Conservation (phyloP, 2,329 filamentous ascomycete species). For the Myriosclerotinia curreyana region DNA sequence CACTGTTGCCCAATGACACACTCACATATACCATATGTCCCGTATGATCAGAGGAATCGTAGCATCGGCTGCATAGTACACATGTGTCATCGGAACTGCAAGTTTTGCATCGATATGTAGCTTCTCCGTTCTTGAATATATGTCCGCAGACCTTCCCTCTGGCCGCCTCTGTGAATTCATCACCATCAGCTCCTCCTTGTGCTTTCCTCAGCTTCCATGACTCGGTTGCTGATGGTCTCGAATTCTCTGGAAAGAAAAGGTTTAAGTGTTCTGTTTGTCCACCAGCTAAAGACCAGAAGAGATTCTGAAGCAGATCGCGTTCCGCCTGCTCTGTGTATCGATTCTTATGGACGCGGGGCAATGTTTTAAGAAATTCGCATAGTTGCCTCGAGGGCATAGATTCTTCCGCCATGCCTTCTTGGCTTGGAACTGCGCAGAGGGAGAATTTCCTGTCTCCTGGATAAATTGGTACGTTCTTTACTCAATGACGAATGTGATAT, state of each 20-base stretch:
- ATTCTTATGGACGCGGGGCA: constrained; percentile 70
- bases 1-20: constrained; percentile 85
- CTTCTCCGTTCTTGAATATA: constrained; percentile 93
- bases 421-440: not conserved
- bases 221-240: constrained; percentile 48
- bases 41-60: constrained; percentile 90
- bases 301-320: constrained; percentile 68
- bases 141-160: constrained; percentile 93
- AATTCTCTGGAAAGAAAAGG: constrained; percentile 78
- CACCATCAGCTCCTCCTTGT: constrained; percentile 88
- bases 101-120: constrained; percentile 89
- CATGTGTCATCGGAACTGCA: constrained; percentile 95
- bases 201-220: constrained; percentile 78
- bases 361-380: constrained; percentile 74
- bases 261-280: constrained; percentile 70
- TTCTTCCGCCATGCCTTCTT: constrained; percentile 19
- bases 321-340: constrained; percentile 72
- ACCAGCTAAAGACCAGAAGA: constrained; percentile 84
- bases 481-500: not conserved
- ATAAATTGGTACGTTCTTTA: not conserved
- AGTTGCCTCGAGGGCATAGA: constrained; percentile 62
- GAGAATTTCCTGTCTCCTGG: not conserved
- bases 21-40: constrained; percentile 88
- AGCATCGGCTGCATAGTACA: constrained; percentile 89
- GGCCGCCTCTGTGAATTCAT: constrained; percentile 90